Conservation (phyloP, 768 basidiomycete genomes). For the Rhizopogon salebrosus region DNA sequence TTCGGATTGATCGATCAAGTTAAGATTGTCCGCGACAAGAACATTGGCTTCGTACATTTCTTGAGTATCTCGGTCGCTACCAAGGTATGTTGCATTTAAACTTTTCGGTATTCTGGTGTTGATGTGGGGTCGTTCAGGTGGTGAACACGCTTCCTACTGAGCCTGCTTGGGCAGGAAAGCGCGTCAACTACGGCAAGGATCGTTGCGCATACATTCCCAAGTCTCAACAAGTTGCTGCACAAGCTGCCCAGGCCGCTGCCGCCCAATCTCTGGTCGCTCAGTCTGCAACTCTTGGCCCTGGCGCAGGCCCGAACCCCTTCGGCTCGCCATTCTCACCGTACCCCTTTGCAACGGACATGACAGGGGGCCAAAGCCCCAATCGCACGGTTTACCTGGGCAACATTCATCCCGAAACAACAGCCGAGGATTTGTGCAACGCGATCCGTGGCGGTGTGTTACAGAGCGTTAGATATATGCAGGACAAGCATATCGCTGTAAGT, state of each 20-base stretch:
- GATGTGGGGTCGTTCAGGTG: slow-evolving; percentile 46
- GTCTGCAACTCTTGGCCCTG: slow-evolving; percentile 35
- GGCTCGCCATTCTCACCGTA: slow-evolving; percentile 42
- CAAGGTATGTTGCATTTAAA: slow-evolving; percentile 57
- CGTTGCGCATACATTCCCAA: slow-evolving; percentile 97
- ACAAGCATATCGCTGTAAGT: slow-evolving; percentile 93
- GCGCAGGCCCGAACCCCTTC: slow-evolving; percentile 23
- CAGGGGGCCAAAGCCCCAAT: slow-evolving; percentile 61
- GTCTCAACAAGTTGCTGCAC: slow-evolving; percentile 85
- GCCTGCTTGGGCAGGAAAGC: slow-evolving; percentile 90
- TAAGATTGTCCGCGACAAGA: slow-evolving; percentile 99
- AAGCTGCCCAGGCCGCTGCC: slow-evolving; percentile 83
- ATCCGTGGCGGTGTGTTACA: slow-evolving; percentile 96
- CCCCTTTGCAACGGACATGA: slow-evolving; percentile 42
- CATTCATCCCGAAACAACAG: slow-evolving; percentile 92
- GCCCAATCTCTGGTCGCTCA: slow-evolving; percentile 63
- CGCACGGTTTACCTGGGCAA: slow-evolving; percentile 94
- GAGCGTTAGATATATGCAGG: slow-evolving; percentile 91
- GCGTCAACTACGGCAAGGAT: slow-evolving; percentile 98
- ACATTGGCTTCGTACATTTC: slow-evolving; percentile 99
- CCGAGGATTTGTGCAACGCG: slow-evolving; percentile 94
- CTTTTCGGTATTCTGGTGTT: not conserved
- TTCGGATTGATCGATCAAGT: slow-evolving; percentile 98
- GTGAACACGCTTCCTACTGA: slow-evolving; percentile 91
- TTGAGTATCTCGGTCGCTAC: slow-evolving; percentile 91